Evolutionary conservation across 2,329 filamentous ascomycete species (phyloP), one percentile per base, ranked within the genome.

Genomic region (Tolypocladium tundrense): DNA sequence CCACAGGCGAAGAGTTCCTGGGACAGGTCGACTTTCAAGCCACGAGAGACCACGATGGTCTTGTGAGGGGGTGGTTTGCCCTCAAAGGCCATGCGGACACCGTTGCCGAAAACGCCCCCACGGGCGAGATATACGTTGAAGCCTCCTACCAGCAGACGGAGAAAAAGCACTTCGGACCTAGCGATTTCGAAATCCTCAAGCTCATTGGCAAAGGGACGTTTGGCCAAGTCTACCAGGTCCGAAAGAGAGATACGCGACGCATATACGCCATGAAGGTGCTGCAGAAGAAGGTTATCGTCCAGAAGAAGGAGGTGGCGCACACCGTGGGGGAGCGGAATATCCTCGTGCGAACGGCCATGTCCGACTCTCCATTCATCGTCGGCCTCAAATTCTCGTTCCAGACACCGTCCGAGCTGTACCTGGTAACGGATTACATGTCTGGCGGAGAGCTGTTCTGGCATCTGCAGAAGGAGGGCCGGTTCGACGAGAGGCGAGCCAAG

Each of bases 401-500:
- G 72, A 97, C 94, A 0, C 90, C 92, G 1, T 94, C 92, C 4
- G 94, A 99, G 72, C 83, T 99, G 2, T 97, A 97, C 70, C 81
- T 99, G n/a, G 94, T 99, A 16, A 97, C 94, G 6, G 94, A 97
- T 71, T 99, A 97, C 77, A 97, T 99, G 94, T 99, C 94, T 19
- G 94, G 94, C 43, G 94, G 94, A 59, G 94, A 99, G 73, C 80
- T 99, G 1, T 99, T 99, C 75, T 99, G 94, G 93, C 94, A 99
- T 77, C 76, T 99, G 59, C 94, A 99, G 70, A 96, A 96, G 70
- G 94, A 97, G 70, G 93, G 93, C 55, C 88, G 93, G 37, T 99
- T 99, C 72, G 88, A 94, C 64, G 94, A 97, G 77, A 88, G 87
- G 66, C 86, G 94, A 31, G 94, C 94, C 64, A 97, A 97, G 74